Evolutionary conservation across 495 filamentous ascomycete genomes (phyloP), one percentile per base, ranked within the genome.

Genomic region (Mycothermus thermophilus): DNA sequence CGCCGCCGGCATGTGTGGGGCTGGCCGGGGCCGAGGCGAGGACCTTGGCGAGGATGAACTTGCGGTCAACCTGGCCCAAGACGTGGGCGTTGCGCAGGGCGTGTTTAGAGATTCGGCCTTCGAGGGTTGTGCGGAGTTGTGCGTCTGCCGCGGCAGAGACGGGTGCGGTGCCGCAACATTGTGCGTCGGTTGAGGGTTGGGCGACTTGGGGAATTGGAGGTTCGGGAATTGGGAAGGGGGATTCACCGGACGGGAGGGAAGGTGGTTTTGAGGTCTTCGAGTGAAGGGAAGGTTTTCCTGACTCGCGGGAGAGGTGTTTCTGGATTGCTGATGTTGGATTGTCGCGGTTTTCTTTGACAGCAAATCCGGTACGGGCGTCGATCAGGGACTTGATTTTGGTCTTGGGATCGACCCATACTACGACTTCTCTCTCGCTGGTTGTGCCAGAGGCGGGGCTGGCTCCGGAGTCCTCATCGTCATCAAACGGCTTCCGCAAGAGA

Each of bases 41-140:
- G 25, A 81, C 58, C 41, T 72, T 81, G 15, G 69, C 66, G 3
- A 97, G 59, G 27, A 97, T 83, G 50, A 87, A 97, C 54, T 97
- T 97, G 12, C 57, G 67, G 47, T 96, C 88, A 0, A 96, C 79
- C 44, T 97, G 90, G 0, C 73, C 69, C 23, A 97, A 69, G 4
- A 94, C 60, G 30, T 67, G 52, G 3, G 82, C 79, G 8, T 53
- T 51, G 13, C 52, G 52, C n/a, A 97, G 65, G 4, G 67, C 67
- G 8, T 62, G 39, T 42, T 78, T 87, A 2, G 73, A 81, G 5
- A 97, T 55, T 30, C 76, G 77, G 8, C 69, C 72, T 30, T 54
- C 48, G 20, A 56, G 40, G 7, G 42, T 37, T 8, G 40, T 34
- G n/a, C n/a, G n/a, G n/a, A n/a, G n/a, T n/a, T n/a, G n/a, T n/a